Evolutionary conservation across 108 stramenopile genomes (phyloP).

Genomic region (Fragilaria radians): DNA sequence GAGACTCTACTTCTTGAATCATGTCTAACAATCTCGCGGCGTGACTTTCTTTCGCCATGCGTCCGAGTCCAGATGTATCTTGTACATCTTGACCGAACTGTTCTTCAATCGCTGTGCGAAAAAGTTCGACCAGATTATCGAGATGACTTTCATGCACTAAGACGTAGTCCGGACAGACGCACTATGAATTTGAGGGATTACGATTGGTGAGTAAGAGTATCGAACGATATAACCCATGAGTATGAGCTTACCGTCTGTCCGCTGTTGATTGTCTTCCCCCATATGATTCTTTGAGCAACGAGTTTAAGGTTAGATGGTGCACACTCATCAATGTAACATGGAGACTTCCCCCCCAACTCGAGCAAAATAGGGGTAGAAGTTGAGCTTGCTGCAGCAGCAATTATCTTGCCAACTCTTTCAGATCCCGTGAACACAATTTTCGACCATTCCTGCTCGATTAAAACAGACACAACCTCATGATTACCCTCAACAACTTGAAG

Average conservation of each 20-base stretch:
- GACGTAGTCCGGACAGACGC: conserved; percentile 81
- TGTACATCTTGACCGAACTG: conserved; percentile 26
- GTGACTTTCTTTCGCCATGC: conserved; percentile 31
- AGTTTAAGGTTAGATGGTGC: conserved; percentile 34
- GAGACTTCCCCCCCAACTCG: conserved; percentile 93
- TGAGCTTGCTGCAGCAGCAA: conserved; percentile 69
- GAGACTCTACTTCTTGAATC: conserved; percentile 32
- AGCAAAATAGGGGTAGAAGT: conserved; percentile 81
- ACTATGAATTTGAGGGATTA: conserved; percentile 18
- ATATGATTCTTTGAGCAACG: conserved; percentile 56
- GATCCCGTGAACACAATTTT: conserved; percentile 88
- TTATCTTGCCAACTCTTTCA: conserved; percentile 50
- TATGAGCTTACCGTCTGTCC: conserved; percentile 56
- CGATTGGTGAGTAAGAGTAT: not conserved
- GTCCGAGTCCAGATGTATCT: conserved; percentile 27
- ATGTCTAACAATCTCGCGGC: conserved; percentile 28
- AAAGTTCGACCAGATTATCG: conserved; percentile 8
- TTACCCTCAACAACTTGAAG: conserved; percentile 68
- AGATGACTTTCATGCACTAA: conserved; percentile 23
- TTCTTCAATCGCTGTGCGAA: not conserved
- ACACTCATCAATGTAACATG: conserved; percentile 57
- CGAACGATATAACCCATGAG: not conserved
- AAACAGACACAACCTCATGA: conserved; percentile 40
- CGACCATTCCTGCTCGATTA: conserved; percentile 62
- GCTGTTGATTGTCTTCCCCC: conserved; percentile 65